Conservation (phyloP, 768 basidiomycete genomes). For the Tulasnella sp. region DNA sequence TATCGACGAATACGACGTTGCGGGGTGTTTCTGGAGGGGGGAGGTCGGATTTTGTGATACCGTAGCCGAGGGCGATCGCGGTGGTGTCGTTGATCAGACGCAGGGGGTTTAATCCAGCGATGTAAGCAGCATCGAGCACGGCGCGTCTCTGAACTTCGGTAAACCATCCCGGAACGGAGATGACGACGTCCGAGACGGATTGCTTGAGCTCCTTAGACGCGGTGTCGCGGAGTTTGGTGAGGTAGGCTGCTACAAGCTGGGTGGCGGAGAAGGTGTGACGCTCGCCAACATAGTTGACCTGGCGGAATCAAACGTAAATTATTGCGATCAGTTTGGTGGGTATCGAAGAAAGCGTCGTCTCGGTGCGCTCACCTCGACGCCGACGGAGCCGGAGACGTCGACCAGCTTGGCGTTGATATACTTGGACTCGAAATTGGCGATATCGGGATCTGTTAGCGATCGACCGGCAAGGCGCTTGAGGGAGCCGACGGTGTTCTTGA, state of each 20-base stretch:
- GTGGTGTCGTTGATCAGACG: constrained; percentile 97
- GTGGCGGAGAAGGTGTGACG: constrained; percentile 73
- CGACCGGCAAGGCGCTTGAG: constrained; percentile 89
- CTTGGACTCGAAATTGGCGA: constrained; percentile 80
- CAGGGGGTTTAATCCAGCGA: constrained; percentile 85
- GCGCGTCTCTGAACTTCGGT: constrained; percentile 91
- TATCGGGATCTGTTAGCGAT: constrained; percentile 71
- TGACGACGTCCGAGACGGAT: constrained; percentile 84
- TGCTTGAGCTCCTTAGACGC: constrained; percentile 80
- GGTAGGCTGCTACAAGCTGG: constrained; percentile 86
- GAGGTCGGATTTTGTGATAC: constrained; percentile 97
- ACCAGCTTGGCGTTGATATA: constrained; percentile 84
- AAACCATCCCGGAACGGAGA: constrained; percentile 96
- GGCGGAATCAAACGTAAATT: neutral
- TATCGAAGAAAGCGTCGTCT: neutral
- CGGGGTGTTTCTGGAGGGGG: constrained; percentile 75
- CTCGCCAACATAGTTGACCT: constrained; percentile 91
- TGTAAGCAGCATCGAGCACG: constrained; percentile 79
- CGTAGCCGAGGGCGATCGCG: constrained; percentile 93
- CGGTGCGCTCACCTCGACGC: constrained; percentile 64
- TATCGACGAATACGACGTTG: constrained; percentile 90
- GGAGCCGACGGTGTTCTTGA: constrained; percentile 92
- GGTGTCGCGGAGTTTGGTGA: constrained; percentile 87
- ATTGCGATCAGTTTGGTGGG: neutral
- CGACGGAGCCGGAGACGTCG: constrained; percentile 78